phyloP scores from a whole-genome alignment of 1,284 basidiomycete genomes.

The Chalciporus sp. region DNA sequence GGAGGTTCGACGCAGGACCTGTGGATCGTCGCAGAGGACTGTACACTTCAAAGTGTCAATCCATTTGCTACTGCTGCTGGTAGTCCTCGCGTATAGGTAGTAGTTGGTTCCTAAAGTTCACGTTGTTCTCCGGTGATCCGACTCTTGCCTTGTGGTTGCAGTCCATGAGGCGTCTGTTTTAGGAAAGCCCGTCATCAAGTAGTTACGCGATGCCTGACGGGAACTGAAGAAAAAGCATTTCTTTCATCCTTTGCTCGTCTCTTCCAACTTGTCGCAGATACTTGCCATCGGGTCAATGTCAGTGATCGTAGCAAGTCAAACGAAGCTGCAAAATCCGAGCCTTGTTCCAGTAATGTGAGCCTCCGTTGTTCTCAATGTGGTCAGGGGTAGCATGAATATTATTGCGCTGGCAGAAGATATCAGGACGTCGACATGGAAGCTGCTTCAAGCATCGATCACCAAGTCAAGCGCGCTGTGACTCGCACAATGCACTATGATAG shows the following conservation, averaged over 20 bases:
- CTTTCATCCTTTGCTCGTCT: neutral
- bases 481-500: constrained; percentile 58
- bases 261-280: neutral
- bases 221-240: neutral
- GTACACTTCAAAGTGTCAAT: too few relatives aligned
- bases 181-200: neutral
- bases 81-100: too few relatives aligned
- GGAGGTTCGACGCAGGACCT: too few relatives aligned
- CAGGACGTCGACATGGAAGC: constrained; percentile 13
- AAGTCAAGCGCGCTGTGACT: constrained; percentile 50
- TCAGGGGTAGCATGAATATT: constrained; percentile 12
- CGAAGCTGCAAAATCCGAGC: constrained; percentile 1
- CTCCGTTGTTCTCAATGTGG: neutral
- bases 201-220: neutral
- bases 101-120: too few relatives aligned
- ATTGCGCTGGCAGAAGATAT: constrained; percentile 6
- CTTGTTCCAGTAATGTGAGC: constrained; percentile 18
- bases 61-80: too few relatives aligned
- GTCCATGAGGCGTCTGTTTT: neutral
- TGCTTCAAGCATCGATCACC: constrained; percentile 39
- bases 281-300: constrained; percentile 1
- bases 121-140: neutral
- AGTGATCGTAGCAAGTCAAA: constrained; percentile 1
- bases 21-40: too few relatives aligned
- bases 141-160: neutral